Evolutionary conservation across 2,329 filamentous ascomycete genomes (phyloP), one percentile per base, ranked within the genome.

Genomic region (Ceratocystis cubensis): DNA sequence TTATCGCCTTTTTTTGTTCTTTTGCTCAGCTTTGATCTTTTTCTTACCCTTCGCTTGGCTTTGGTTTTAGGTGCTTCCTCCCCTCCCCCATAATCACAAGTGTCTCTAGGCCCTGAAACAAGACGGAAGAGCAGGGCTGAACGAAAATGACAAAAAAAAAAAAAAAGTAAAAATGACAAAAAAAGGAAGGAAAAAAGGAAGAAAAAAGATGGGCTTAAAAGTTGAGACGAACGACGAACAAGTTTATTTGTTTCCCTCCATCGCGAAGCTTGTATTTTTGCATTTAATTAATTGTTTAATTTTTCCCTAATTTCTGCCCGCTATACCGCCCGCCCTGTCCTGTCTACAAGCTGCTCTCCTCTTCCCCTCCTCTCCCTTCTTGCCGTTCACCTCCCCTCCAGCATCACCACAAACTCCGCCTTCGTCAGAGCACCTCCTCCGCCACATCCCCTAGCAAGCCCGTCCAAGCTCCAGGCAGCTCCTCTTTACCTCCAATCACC

Each of bases 281-380:
- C 1, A 41, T 65, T 69, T 62, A 20, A 3, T 59, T 7, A 44
- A 57, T 59, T 20, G 5, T 66, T 62, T 22, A 63, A 63, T 44
- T 53, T 64, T 20, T 50, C 22, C n/a, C n/a, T 50, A 15, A 41
- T 41, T 15, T 53, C 8, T 53, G 4, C 48, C 13, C 48, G 4
- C 48, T 53, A 6, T 5, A 25, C 25, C 25, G 48, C 46, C 46
- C n/a, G 7, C 48, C 6, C 46, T 48, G 46, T 48, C 20, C 6
- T 48, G 46, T 48, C 46, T 48, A 7, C 46, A n/a, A 41, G 10
- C 46, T 20, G 17, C 46, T 8, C 46, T 48, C 6, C n/a, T 48
- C 46, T 48, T 41, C 46, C 46, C 8, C n/a, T 20, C 46, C 17
- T 48, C 46, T 48, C 46, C 46, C 20, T 4, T 48, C 37, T 13